These are phyloP conservation scores for Apophysomyces variabilis DNA, from an alignment of 371 early-diverging fungal species.

Conservation along the genomic window DNA sequence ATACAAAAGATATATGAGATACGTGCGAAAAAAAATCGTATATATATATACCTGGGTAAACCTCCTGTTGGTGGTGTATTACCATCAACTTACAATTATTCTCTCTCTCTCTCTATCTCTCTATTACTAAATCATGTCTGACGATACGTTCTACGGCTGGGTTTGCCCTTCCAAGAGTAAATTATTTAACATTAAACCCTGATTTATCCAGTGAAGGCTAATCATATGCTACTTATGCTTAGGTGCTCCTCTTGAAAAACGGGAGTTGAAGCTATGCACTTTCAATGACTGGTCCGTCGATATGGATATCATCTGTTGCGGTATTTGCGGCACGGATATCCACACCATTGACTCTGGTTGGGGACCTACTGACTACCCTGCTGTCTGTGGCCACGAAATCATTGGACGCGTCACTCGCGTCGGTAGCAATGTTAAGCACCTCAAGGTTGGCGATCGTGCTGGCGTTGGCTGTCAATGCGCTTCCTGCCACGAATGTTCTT, in stretches of 20 bases:
- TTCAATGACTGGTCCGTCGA: constrained; percentile 60
- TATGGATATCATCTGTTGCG: constrained; percentile 65
- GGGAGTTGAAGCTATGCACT: constrained; percentile 23
- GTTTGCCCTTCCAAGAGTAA: constrained; percentile 12
- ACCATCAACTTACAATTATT: too few species aligned
- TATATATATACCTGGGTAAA: neutral
- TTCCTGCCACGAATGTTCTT: constrained; percentile 44
- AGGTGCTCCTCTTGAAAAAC: constrained; percentile 29
- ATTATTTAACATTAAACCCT: neutral
- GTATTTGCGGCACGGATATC: constrained; percentile 37
- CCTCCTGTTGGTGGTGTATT: too few species aligned
- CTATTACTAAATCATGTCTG: neutral
- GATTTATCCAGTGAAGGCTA: neutral
- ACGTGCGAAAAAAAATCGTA: neutral
- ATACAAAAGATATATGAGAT: neutral
- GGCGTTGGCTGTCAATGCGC: constrained; percentile 71
- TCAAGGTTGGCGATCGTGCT: constrained; percentile 69
- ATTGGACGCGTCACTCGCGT: constrained; percentile 55
- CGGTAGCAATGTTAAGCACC: constrained; percentile 51
- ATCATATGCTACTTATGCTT: neutral
- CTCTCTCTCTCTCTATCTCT: neutral
- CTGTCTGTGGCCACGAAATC: constrained; percentile 69
- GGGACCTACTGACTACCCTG: constrained; percentile 66
- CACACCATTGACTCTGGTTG: constrained; percentile 74
- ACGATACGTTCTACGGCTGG: constrained; percentile 9